Evolutionary conservation across 441 rosid genomes (phyloP).

Genomic region (Populus hybrid): DNA sequence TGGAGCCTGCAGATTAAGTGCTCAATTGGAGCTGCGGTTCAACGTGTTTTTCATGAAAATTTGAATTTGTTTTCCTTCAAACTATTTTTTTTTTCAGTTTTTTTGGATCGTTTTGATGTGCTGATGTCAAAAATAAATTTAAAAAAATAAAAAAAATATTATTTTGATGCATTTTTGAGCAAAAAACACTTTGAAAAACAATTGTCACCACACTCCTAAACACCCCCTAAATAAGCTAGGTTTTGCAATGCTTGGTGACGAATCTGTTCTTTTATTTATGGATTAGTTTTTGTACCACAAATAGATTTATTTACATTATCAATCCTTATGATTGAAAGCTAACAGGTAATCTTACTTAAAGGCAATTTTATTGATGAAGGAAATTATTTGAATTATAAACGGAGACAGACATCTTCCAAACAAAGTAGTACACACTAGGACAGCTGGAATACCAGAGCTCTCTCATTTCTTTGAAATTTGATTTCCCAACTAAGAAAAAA

Average conservation of each 20-base stretch:
- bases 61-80: too few relatives aligned
- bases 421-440: background rate
- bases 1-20: background rate
- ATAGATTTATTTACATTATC: background rate
- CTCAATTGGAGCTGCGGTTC: too few relatives aligned
- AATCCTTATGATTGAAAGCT: background rate
- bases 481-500: background rate
- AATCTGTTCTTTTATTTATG: background rate
- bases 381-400: background rate
- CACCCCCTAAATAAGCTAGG: background rate
- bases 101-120: too few relatives aligned
- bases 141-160: too few relatives aligned
- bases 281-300: background rate
- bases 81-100: too few relatives aligned
- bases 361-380: background rate
- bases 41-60: too few relatives aligned
- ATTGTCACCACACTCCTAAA: too few relatives aligned
- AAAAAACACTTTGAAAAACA: too few relatives aligned
- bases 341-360: background rate
- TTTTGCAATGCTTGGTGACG: background rate
- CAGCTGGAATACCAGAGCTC: background rate
- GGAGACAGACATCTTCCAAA: background rate
- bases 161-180: too few relatives aligned
- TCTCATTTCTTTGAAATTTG: background rate
- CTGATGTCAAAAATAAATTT: too few relatives aligned